phyloP scores from a whole-genome alignment of 225 moss, liverwort and hornwort species.

The Marchantia polymorpha region DNA sequence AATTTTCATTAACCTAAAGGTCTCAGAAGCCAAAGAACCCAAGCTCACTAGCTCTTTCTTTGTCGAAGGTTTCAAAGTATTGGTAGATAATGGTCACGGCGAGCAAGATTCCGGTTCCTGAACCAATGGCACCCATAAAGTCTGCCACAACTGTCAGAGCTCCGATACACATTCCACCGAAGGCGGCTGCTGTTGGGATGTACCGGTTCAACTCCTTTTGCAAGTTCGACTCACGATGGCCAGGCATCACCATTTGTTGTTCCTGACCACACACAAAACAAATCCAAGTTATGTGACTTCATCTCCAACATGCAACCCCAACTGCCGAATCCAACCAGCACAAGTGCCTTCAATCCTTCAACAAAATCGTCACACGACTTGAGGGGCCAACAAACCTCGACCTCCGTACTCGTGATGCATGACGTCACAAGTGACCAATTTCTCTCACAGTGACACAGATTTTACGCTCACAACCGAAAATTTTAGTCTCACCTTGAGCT shows the following conservation, averaged over 20 bases:
- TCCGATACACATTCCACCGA: constrained; percentile 95
- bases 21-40: constrained; percentile 89
- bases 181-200: constrained; percentile 91
- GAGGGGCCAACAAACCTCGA: neutral
- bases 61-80: constrained; percentile 97
- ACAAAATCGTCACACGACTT: neutral
- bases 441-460: neutral
- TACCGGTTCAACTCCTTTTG: constrained; percentile 95
- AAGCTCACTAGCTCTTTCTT: constrained; percentile 92
- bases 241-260: constrained; percentile 99
- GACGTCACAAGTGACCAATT: neutral
- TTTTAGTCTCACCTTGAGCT: constrained; percentile 59
- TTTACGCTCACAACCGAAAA: neutral
- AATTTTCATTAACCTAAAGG: constrained; percentile 18
- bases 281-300: neutral
- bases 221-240: constrained; percentile 89
- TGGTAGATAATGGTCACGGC: constrained; percentile 96
- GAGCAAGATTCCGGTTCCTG: constrained; percentile 92
- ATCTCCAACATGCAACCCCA: neutral
- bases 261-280: constrained; percentile 47
- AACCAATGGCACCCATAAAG: constrained; percentile 97
- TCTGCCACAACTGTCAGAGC: constrained; percentile 90
- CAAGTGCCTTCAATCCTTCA: too few relatives aligned
- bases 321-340: too few relatives aligned
- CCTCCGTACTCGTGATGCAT: neutral